These are phyloP conservation scores for Agaricus blazei DNA, from an alignment of 768 basidiomycete genomes.

Conservation along the genomic window DNA sequence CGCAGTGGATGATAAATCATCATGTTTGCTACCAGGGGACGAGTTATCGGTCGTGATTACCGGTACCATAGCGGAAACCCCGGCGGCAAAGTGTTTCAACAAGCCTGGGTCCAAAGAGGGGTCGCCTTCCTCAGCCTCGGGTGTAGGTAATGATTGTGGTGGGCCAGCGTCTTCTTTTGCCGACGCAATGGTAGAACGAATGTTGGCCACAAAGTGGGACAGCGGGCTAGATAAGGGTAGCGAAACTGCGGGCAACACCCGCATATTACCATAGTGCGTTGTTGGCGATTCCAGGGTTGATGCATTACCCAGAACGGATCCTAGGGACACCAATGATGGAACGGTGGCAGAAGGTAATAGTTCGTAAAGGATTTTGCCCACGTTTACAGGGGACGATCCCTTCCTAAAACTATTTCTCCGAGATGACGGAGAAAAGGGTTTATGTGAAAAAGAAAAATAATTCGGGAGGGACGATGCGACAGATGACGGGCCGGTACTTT, in stretches of 20 bases:
- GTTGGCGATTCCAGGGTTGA: constrained; percentile 5
- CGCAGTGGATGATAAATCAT: background rate
- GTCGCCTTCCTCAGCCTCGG: background rate
- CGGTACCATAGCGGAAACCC: background rate
- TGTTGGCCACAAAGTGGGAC: background rate
- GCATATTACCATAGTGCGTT: constrained; percentile 2
- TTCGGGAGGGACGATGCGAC: background rate
- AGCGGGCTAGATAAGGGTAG: constrained; percentile 2
- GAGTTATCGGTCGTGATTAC: constrained; percentile 3
- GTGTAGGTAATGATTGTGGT: constrained; percentile 1
- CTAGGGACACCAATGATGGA: constrained; percentile 4
- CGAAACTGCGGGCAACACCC: background rate
- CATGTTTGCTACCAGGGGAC: background rate
- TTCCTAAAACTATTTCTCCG: constrained; percentile 1
- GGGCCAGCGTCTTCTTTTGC: background rate
- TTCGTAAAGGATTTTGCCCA: constrained; percentile 17
- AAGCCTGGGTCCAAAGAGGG: background rate
- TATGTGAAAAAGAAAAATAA: background rate
- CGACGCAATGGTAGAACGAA: background rate
- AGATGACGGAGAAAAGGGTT: background rate
- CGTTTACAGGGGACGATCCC: constrained; percentile 10
- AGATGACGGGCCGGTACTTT: background rate
- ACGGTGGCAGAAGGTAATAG: constrained; percentile 6
- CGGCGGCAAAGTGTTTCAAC: background rate
- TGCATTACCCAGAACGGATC: background rate